phyloP scores from a whole-genome alignment of 331 rosid genomes.

The Rosa hybrid region DNA sequence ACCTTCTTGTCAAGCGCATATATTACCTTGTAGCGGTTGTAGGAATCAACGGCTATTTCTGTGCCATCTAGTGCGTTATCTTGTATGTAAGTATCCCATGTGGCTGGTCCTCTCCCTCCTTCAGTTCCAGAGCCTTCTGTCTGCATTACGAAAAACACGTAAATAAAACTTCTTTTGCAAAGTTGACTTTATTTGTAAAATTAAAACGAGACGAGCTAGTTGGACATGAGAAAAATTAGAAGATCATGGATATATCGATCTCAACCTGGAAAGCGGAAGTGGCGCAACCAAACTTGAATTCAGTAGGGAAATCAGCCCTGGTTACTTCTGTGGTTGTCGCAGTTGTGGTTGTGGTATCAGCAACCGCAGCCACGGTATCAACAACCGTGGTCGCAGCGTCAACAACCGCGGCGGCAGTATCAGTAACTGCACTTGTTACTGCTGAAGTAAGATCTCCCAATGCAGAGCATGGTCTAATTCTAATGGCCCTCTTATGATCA shows the following conservation, averaged over 20 bases:
- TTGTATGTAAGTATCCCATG: slow-evolving; percentile 4
- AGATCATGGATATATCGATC: background rate
- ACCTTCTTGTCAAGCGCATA: background rate
- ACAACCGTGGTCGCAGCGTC: background rate
- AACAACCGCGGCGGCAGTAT: background rate
- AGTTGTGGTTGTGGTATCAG: background rate
- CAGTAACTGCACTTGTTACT: background rate
- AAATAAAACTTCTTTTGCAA: background rate
- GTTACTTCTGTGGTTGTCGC: background rate
- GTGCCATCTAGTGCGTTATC: background rate
- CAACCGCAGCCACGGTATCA: background rate
- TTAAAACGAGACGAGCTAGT: background rate
- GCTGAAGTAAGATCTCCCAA: background rate
- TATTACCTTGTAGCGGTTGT: background rate
- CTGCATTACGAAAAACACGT: background rate
- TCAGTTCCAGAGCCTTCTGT: slow-evolving; percentile 5
- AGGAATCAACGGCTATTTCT: background rate
- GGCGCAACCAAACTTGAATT: slow-evolving; percentile 14
- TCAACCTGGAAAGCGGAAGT: slow-evolving; percentile 14
- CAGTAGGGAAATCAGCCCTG: background rate
- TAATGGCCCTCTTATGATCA: background rate
- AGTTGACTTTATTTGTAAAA: background rate
- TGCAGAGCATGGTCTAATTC: background rate
- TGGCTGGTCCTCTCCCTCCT: slow-evolving; percentile 17
- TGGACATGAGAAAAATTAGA: background rate